Percentiles rank a stretch among this genome's conserved stretches.
Conservation (phyloP, 164 flowering plant genomes). For the Malania oleifera region DNA sequence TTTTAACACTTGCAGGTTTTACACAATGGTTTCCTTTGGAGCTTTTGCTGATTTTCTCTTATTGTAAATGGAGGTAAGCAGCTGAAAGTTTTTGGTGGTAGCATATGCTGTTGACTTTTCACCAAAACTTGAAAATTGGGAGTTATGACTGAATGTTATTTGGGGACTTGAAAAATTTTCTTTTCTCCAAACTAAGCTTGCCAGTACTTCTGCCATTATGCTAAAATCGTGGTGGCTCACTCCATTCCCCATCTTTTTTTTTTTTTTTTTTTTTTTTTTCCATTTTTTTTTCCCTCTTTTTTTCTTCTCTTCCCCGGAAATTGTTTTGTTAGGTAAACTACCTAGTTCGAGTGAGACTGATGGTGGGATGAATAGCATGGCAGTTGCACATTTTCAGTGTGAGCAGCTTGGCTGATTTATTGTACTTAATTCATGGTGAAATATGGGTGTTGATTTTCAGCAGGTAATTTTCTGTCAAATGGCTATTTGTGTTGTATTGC, state of each 20-base stretch:
- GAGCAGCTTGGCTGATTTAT: slow-evolving; percentile 22
- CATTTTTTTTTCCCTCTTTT: slow-evolving; percentile 11
- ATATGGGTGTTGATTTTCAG: slow-evolving; percentile 11
- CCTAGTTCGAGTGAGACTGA: slow-evolving; percentile 27
- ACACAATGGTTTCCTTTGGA: slow-evolving; percentile 21
- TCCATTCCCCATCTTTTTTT: slow-evolving; percentile 6
- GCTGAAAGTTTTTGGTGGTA: slow-evolving; percentile 8
- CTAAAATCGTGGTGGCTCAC: slow-evolving; percentile 17
- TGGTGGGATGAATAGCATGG: slow-evolving; percentile 30
- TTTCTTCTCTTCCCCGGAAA: slow-evolving; percentile 10
- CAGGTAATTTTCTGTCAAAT: slow-evolving; percentile 33
- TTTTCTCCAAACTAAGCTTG: neutral
- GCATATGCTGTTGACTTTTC: slow-evolving; percentile 1
- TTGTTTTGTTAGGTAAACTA: slow-evolving; percentile 27
- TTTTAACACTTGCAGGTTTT: slow-evolving; percentile 59
- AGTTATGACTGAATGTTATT: neutral
- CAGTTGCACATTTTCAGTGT: slow-evolving; percentile 13
- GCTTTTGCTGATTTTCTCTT: slow-evolving; percentile 26
- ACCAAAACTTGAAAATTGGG: neutral
- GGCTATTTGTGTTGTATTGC: slow-evolving; percentile 6
- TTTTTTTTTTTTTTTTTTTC: slow-evolving; percentile 2
- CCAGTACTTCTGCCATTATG: slow-evolving; percentile 7
- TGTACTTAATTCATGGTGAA: slow-evolving; percentile 17
- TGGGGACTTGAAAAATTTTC: slow-evolving; percentile 6
- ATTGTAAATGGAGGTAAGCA: slow-evolving; percentile 36